A percentile compares a stretch with the other conserved stretches of the same genome.
These are phyloP conservation scores for Botrytis fabae DNA, from an alignment of 2,329 filamentous ascomycete genomes.

Conservation along the genomic window DNA sequence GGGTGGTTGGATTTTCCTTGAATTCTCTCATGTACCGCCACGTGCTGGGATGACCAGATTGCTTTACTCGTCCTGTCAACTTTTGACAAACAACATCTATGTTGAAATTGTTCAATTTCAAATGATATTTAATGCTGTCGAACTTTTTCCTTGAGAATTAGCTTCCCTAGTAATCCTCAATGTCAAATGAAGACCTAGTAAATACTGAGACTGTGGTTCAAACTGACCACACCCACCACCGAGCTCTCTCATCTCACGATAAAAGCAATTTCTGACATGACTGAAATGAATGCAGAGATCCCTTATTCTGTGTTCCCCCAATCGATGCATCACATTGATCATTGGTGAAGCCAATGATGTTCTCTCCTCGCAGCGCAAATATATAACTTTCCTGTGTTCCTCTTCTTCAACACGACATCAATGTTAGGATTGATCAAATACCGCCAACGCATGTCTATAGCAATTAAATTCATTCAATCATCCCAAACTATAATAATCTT, in stretches of 20 bases:
- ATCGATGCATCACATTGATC: background rate
- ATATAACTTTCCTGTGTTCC: slow-evolving; percentile 29
- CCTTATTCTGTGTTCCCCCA: background rate
- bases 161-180: background rate
- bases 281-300: background rate
- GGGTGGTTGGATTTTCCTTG: background rate
- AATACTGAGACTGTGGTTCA: background rate
- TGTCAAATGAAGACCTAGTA: background rate
- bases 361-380: slow-evolving; percentile 12
- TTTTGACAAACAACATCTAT: background rate
- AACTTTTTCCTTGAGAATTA: background rate
- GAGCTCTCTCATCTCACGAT: background rate
- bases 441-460: no score
- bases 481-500: slow-evolving; percentile 27
- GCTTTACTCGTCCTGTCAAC: background rate
- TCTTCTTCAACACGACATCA: slow-evolving; percentile 33
- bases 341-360: slow-evolving; percentile 6
- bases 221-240: background rate
- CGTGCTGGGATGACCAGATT: background rate
- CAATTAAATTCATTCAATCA: no score
- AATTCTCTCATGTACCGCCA: background rate
- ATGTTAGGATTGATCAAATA: background rate
- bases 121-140: background rate
- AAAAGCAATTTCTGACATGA: background rate
- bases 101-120: background rate